Base-by-base conservation (phyloP, 2,329 filamentous ascomycete species). In the Diaporthe caulivora region DNA sequence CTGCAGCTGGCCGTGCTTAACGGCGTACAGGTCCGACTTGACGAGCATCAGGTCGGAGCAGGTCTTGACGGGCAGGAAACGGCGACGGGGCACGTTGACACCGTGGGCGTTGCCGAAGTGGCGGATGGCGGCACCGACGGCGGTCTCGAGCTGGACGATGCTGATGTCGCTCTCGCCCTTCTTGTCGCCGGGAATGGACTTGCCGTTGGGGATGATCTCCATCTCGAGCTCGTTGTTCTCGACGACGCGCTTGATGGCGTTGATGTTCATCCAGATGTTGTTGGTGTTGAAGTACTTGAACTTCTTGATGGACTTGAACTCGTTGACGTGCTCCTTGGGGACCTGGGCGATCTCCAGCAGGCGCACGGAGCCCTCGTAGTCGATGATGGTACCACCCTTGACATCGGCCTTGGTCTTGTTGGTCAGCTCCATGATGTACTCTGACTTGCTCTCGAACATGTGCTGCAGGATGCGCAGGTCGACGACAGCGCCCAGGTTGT, bases 231-330 rank as follows among this genome's bases (percentile, higher is more conserved):
- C 96, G 84, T 98, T 95, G 85, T 97, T 95, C 91, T 98, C 97
- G 10, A 99, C 97, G 71, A 99, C 95, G 75, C 97, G 95, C 93
- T 98, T 98, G 87, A 99, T 94, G 79, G 97, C 97, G 83, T 94
- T 92, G 80, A 98, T 90, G 88, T 98, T 98, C 90, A 99, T 94
- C 97, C 97, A 99, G 87, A 99, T 98, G 91, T 99, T 99, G 94
- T 99, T 99, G 86, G 97, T 99, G 92, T 99, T 99, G 93, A 99
- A 99, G 92, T 99, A 99, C 91, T 97, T 98, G 93, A 99, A 99
- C 91, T 99, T 99, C 93, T 99, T 99, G 90, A 99, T 99, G 64
- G 95, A 98, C 92, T 99, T 99, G 94, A 99, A 99, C 88, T 99
- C 97, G 87, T 99, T 98, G 84, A 97, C 94, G 87, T 99, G 97